These are phyloP conservation scores for Coemansia furcata DNA, from an alignment of 192 early-diverging fungal genomes.

Conservation along the genomic window DNA sequence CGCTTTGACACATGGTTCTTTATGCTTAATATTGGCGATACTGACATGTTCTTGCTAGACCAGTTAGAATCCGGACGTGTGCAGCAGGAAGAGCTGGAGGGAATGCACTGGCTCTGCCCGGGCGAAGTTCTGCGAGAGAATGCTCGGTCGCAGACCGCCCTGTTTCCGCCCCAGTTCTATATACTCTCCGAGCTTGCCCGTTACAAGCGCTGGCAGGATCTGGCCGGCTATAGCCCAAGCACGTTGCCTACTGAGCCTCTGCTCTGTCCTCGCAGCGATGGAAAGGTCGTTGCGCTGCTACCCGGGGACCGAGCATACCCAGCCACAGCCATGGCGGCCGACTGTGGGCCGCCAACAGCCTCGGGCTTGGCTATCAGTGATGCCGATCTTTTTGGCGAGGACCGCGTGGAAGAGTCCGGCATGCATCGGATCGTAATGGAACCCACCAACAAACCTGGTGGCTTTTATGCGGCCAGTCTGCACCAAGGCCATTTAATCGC, in stretches of 20 bases:
- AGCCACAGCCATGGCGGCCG: not conserved
- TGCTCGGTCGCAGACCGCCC: conserved; percentile 39
- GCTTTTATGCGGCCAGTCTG: conserved; percentile 22
- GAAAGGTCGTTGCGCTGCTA: conserved; percentile 25
- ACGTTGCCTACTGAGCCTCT: conserved; percentile 30
- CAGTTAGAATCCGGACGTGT: conserved; percentile 11
- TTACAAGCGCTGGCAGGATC: conserved; percentile 49
- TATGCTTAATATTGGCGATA: conserved; percentile 16
- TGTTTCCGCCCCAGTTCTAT: conserved; percentile 70
- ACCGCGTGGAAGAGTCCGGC: not conserved
- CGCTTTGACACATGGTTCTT: conserved; percentile 51
- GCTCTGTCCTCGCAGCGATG: conserved; percentile 28
- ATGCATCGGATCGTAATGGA: conserved; percentile 38
- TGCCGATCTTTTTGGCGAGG: conserved; percentile 12
- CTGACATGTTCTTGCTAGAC: conserved; percentile 4
- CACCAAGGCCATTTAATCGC: not conserved
- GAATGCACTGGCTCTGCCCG: conserved; percentile 69
- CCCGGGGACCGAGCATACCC: conserved; percentile 44
- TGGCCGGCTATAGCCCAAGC: conserved; percentile 5
- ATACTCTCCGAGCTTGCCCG: conserved; percentile 55
- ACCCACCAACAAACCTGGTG: conserved; percentile 8
- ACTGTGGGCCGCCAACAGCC: not conserved
- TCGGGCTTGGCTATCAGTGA: not conserved
- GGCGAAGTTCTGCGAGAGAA: conserved; percentile 57
- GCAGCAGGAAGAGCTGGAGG: conserved; percentile 55